Conservation (phyloP, 108 stramenopile species). For the Fistulifera pelliculosa region DNA sequence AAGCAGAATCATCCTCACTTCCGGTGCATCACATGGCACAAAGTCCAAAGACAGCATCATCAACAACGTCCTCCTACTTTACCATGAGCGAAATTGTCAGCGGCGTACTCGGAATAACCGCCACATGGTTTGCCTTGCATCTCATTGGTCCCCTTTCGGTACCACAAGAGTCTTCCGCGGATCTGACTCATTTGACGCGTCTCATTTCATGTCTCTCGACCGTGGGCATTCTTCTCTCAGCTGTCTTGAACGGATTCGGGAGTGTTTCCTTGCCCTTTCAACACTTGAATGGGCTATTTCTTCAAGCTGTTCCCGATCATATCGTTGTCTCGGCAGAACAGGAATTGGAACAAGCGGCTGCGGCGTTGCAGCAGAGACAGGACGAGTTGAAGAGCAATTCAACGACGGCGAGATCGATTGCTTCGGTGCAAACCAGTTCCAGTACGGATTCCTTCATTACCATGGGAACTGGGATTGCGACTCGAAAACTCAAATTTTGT, state of each 20-base stretch:
- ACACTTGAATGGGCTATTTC: conserved; percentile 47
- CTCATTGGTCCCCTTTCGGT: background rate
- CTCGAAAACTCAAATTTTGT: conserved; percentile 25
- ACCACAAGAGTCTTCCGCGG: background rate
- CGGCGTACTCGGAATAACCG: background rate
- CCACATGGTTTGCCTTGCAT: background rate
- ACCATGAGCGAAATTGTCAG: background rate
- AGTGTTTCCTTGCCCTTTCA: conserved; percentile 68
- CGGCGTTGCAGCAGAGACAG: conserved; percentile 17
- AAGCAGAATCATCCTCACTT: background rate
- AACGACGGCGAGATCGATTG: background rate
- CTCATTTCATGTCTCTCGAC: conserved; percentile 53
- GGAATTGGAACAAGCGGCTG: conserved; percentile 32
- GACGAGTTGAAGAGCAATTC: background rate
- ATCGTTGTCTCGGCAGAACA: conserved; percentile 39
- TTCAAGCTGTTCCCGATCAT: conserved; percentile 40
- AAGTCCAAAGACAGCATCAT: no score
- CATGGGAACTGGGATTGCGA: conserved; percentile 29
- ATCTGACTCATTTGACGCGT: conserved; percentile 4
- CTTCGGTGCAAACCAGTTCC: background rate
- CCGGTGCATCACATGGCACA: no score
- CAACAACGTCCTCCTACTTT: background rate
- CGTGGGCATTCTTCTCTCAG: conserved; percentile 51
- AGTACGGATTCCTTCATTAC: conserved; percentile 6
- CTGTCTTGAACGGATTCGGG: conserved; percentile 72